phyloP scores from a whole-genome alignment of 805 yeast genomes.

The Millerozyma acaciae region DNA sequence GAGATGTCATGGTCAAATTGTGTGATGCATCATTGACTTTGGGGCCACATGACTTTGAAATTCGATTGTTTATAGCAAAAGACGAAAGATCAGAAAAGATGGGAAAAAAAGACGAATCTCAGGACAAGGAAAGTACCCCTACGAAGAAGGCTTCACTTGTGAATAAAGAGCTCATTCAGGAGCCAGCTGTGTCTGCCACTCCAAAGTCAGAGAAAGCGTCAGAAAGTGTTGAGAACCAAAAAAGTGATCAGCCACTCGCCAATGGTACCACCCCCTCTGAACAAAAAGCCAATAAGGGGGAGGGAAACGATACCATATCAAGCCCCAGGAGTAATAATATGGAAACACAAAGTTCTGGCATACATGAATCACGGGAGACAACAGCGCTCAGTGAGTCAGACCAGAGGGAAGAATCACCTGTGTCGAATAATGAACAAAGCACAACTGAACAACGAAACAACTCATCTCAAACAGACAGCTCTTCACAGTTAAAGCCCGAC shows the following conservation, averaged over 20 bases:
- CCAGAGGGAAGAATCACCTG: no score
- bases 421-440: no score
- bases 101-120: slow-evolving; percentile 25
- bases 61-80: slow-evolving; percentile 76
- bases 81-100: slow-evolving; percentile 65
- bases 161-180: slow-evolving; percentile 10
- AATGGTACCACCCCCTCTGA: slow-evolving; percentile 1
- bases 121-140: slow-evolving; percentile 13
- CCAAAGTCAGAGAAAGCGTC: background rate
- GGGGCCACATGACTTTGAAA: slow-evolving; percentile 83
- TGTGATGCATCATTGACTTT: slow-evolving; percentile 68
- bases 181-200: background rate
- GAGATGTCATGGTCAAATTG: slow-evolving; percentile 86
- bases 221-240: background rate
- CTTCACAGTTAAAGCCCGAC: no score
- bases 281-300: no score
- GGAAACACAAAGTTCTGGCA: no score
- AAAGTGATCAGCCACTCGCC: background rate
- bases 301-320: no score
- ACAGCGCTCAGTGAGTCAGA: no score
- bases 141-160: slow-evolving; percentile 12
- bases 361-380: no score
- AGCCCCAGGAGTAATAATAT: no score
- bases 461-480: no score
- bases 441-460: no score